phyloP scores from a whole-genome alignment of 176 grass and related monocot species.

The Cenchrus fungigraminus region DNA sequence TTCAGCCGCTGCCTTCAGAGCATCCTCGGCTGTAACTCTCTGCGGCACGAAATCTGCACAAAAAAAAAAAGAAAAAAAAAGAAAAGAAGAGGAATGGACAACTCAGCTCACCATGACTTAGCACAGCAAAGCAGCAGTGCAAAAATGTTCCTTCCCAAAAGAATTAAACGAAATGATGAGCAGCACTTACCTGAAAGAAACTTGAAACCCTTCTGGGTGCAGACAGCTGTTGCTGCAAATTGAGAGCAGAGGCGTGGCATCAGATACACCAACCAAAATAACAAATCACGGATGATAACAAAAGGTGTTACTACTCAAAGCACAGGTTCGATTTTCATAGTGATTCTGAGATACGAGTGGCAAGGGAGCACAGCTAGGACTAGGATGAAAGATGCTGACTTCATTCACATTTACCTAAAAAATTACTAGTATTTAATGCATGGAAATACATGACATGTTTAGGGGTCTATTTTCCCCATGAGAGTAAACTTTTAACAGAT shows the following conservation, averaged over 20 bases:
- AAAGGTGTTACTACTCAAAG: not conserved
- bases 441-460: not conserved
- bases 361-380: not conserved
- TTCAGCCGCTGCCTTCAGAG: slow-evolving; percentile 42
- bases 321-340: not conserved
- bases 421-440: not conserved
- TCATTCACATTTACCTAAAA: not conserved
- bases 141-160: not conserved
- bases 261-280: slow-evolving; percentile 7
- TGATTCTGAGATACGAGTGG: too few relatives aligned
- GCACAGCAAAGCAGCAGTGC: not conserved
- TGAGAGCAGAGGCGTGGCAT: not conserved
- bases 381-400: not conserved
- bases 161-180: slow-evolving; percentile 10
- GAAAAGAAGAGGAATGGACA: not conserved
- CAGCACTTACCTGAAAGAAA: slow-evolving; percentile 74
- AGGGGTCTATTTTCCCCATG: not conserved
- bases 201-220: slow-evolving; percentile 61
- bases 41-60: slow-evolving; percentile 80
- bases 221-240: slow-evolving; percentile 70
- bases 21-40: slow-evolving; percentile 62
- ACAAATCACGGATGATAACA: too few relatives aligned
- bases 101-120: not conserved
- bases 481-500: not conserved
- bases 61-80: too few relatives aligned